These are phyloP conservation scores for Ceratocystiopsis brevicomis DNA, from an alignment of 2,329 filamentous ascomycete species.

Conservation along the genomic window DNA sequence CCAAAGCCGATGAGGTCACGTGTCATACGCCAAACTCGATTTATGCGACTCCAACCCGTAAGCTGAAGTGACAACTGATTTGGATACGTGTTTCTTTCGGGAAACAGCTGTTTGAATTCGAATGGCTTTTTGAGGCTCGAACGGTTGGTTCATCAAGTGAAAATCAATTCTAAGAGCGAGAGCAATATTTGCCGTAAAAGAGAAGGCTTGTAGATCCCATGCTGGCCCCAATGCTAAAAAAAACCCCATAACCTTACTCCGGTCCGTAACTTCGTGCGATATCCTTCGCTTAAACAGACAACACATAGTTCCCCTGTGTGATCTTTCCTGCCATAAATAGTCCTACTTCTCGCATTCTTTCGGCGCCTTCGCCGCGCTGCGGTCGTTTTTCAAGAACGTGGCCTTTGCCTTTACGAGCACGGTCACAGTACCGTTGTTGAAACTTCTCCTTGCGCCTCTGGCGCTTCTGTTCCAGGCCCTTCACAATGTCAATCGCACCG, in stretches of 20 bases:
- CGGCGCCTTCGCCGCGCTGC: conserved; percentile 68
- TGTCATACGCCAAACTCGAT: too few relatives aligned
- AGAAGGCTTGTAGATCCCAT: not conserved
- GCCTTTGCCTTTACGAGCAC: conserved; percentile 55
- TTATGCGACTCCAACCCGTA: too few relatives aligned
- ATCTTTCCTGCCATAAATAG: conserved; percentile 70
- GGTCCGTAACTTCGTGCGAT: not conserved
- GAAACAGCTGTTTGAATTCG: too few relatives aligned
- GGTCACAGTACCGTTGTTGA: conserved; percentile 73
- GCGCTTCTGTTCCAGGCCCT: conserved; percentile 85
- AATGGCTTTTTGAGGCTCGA: too few relatives aligned
- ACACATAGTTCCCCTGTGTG: conserved; percentile 56
- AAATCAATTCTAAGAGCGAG: not conserved
- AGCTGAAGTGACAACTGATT: too few relatives aligned
- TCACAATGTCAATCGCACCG: conserved; percentile 94
- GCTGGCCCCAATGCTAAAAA: not conserved
- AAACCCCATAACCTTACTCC: not conserved
- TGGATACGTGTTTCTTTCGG: too few relatives aligned
- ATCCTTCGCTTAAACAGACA: conserved; percentile 39
- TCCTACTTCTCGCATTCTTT: conserved; percentile 85
- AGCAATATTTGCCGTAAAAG: not conserved
- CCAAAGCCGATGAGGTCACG: too few relatives aligned
- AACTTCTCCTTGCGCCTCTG: conserved; percentile 87
- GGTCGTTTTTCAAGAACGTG: conserved; percentile 44
- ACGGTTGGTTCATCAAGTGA: not conserved